Base-by-base conservation (phyloP, 2,329 filamentous ascomycete genomes). In the Fusarium goolgardi region DNA sequence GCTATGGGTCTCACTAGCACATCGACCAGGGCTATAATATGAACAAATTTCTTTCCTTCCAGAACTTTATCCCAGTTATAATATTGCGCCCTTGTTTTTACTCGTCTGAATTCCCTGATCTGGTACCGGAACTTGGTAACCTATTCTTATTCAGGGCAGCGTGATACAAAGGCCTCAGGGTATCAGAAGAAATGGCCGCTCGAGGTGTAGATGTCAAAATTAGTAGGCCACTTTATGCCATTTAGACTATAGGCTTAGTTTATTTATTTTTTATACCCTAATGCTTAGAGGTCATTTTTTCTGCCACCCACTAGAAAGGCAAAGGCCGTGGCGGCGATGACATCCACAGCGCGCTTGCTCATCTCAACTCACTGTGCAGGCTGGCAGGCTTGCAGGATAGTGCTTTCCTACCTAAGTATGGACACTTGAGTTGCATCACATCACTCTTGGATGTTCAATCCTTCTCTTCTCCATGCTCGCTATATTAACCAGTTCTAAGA, bases 11-110 rank as follows among this genome's bases (percentile, higher is more conserved):
- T 58, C 55, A 49, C 61, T 44, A 16, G 32, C 37, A 32, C 45
- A 35, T 58, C 54, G n/a, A 40, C 52, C 49, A 55, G 65, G 66
- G 51, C 47, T 37, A 39, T 16, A 46, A 44, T 29, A 54, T 70
- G 58, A 50, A 29, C 27, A 29, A 29, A 55, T 69, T 63, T 67
- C 37, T 69, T 59, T 69, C 41, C 57, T 69, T 69, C 66, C 62
- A 69, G 66, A 69, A 69, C 59, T 31, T 64, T 64, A 52, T 53
- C 41, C 61, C 37, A 25, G 25, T 20, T 44, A 44, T 53, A 53
- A 32, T 65, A 32, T 59, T 8, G 31, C 4, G 5, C 21, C 61
- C 59, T 58, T 55, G 47, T 45, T 29, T 35, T 45, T 55, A 62
- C 23, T 55, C 47, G 59, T 39, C 20, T 16, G 29, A 31, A 15